Base-by-base conservation (phyloP, 805 yeast species). In the Myxozyma mucilagina region DNA sequence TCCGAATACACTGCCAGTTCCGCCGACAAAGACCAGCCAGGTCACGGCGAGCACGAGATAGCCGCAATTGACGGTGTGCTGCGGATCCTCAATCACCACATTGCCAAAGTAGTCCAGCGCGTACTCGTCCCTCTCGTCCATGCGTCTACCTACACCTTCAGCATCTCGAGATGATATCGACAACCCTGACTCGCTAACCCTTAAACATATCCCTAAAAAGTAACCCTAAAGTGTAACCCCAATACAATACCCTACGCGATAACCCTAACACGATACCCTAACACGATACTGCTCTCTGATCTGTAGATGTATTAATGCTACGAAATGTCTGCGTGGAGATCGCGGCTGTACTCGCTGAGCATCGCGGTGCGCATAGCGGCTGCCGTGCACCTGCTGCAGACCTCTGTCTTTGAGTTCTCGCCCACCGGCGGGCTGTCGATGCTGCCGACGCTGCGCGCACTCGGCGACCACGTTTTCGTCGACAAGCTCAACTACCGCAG, bases 371-470 rank as follows among this genome's bases (percentile, higher is more conserved):
- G 79, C 14, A 63, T 70, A 14, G 74, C 64, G 71, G 79, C 78
- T 61, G 66, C 69, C 9, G 69, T 74, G 13, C 97, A 92, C 73
- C 76, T 91, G 10, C 71, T 86, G 8, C 88, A 84, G 65, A 84
- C 84, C 43, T 82, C 85, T 70, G 74, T 87, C 16, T 87, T 84
- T 70, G 96, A 89, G 70, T 84, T 87, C 71, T 82, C 91, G 7
- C 90, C 85, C 69, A 90, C 98, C 0, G 78, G 85, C 65, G 99
- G 99, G 1, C 97, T 91, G 71, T 89, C 96, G 32, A 94, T 94
- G 99, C 79, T 94, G 43, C 97, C 98, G 0, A 91, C 98, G 0
- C 74, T 94, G 24, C 85, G 86, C 55, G 83, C 86, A 9, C 75
- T 81, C 24, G 82, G 87, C 53, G 97, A 93, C 72, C 90, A 82